These are phyloP conservation scores for Psilocybe subaeruginosa DNA, from an alignment of 768 basidiomycete genomes.

Conservation along the genomic window DNA sequence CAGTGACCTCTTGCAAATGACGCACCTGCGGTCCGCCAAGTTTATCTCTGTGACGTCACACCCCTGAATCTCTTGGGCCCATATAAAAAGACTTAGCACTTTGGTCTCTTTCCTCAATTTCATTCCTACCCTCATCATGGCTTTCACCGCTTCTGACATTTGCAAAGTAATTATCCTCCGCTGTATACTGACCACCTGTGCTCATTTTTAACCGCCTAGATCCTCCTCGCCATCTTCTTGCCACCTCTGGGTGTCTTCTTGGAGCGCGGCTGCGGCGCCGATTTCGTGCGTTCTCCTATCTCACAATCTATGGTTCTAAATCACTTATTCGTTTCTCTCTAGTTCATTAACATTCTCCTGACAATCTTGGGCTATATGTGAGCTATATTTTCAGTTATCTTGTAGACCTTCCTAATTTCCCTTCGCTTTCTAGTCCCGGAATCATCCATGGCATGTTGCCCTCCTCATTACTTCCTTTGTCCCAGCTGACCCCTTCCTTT, in stretches of 20 bases:
- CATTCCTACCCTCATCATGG: conserved; percentile 37
- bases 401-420: neutral
- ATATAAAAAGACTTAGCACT: conserved; percentile 6
- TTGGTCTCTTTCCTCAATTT: neutral
- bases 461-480: neutral
- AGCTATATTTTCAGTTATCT: conserved; percentile 27
- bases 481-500: conserved; percentile 16
- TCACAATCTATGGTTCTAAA: conserved; percentile 1
- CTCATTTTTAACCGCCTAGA: conserved; percentile 34
- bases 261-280: conserved; percentile 81
- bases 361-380: conserved; percentile 83
- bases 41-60: conserved; percentile 1
- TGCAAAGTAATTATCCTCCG: conserved; percentile 59
- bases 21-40: too few species aligned
- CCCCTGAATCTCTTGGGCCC: neutral
- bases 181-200: conserved; percentile 12
- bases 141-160: conserved; percentile 74
- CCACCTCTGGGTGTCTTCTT: conserved; percentile 90
- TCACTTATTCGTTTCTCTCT: conserved; percentile 6
- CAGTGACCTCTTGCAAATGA: neutral
- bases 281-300: conserved; percentile 55
- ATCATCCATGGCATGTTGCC: conserved; percentile 63
- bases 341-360: conserved; percentile 76
- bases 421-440: conserved; percentile 56
- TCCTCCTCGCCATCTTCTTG: conserved; percentile 65